phyloP scores from a whole-genome alignment of 805 yeast species.

The Wickerhamomyces mucosus region DNA sequence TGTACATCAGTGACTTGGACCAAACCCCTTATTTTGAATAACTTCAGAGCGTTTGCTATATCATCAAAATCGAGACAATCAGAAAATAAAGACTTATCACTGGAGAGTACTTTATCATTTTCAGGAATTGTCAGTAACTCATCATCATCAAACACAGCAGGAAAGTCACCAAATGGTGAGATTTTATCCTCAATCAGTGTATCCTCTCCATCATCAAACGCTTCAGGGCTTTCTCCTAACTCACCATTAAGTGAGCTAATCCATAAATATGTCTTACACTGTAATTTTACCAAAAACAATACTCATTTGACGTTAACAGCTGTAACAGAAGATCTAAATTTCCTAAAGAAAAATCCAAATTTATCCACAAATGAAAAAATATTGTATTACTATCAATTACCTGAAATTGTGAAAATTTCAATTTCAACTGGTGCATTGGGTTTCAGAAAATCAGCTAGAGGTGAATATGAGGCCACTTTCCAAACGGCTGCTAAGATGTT shows the following conservation, averaged over 20 bases:
- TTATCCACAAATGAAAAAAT: slow-evolving; percentile 60
- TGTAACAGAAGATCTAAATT: slow-evolving; percentile 55
- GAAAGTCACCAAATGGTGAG: neutral
- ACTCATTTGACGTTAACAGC: slow-evolving; percentile 70
- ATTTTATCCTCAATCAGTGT: slow-evolving; percentile 5
- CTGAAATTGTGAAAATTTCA: slow-evolving; percentile 61
- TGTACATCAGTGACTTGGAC: too few relatives aligned
- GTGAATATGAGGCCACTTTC: slow-evolving; percentile 88
- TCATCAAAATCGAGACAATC: slow-evolving; percentile 3
- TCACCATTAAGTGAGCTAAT: slow-evolving; percentile 19
- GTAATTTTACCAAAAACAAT: slow-evolving; percentile 73
- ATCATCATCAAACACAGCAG: neutral
- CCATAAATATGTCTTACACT: slow-evolving; percentile 67
- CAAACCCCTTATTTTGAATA: too few relatives aligned
- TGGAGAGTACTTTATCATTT: neutral
- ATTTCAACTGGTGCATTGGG: slow-evolving; percentile 82
- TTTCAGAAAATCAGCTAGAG: slow-evolving; percentile 80
- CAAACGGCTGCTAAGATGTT: slow-evolving; percentile 74
- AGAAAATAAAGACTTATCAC: slow-evolving; percentile 2
- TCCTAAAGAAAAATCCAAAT: slow-evolving; percentile 43
- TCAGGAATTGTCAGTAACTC: slow-evolving; percentile 1
- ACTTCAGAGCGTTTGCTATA: slow-evolving; percentile 3
- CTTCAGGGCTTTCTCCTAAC: slow-evolving; percentile 3
- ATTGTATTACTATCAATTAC: slow-evolving; percentile 67
- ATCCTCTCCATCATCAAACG: slow-evolving; percentile 4